Conservation (phyloP, 2,329 filamentous ascomycete genomes). For the Stenocarpella maydis region DNA sequence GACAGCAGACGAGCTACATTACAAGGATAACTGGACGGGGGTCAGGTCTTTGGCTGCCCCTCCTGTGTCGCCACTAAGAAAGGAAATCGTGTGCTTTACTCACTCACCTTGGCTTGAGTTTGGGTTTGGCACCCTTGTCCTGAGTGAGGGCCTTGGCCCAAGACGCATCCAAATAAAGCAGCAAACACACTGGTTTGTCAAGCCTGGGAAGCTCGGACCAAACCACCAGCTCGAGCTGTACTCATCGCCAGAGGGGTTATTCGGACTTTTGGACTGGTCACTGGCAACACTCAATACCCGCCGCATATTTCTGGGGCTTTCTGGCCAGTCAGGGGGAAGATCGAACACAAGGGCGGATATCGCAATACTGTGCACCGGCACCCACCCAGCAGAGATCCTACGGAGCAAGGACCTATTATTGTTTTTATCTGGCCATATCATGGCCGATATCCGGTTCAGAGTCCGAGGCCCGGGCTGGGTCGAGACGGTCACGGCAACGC, state of each 20-base stretch:
- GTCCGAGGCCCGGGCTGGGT: constrained; percentile 79
- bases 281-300: not conserved
- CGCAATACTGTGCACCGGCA: not conserved
- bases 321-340: not conserved
- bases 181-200: not conserved
- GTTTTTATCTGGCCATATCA: not conserved
- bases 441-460: constrained; percentile 71
- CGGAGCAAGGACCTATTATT: not conserved
- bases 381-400: too few species aligned
- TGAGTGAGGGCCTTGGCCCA: too few species aligned
- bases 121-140: not conserved
- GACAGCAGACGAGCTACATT: not conserved
- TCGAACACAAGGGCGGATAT: not conserved
- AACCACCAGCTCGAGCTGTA: not conserved
- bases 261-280: not conserved
- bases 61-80: not conserved
- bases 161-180: not conserved
- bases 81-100: not conserved
- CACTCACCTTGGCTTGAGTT: not conserved
- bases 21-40: not conserved
- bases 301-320: constrained; percentile 10
- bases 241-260: too few species aligned
- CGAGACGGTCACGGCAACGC: constrained; percentile 73
- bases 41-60: not conserved
- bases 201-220: not conserved